A percentile compares a stretch with the other conserved stretches of the same genome.
Conservation (phyloP, 176 grass and related monocot genomes). For the Oryza glaberrima region DNA sequence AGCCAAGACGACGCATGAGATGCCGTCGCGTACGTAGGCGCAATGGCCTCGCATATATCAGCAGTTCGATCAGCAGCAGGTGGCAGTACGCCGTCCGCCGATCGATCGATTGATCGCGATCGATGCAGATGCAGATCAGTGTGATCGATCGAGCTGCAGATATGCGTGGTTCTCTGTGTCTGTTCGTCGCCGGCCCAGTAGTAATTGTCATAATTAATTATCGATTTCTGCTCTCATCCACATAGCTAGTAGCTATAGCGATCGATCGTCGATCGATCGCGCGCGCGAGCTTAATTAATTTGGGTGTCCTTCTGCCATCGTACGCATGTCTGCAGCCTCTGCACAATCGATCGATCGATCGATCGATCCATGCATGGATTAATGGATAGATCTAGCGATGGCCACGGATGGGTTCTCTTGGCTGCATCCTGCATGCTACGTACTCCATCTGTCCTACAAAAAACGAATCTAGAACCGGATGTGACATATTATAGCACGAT, state of each 20-base stretch:
- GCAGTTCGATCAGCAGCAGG: neutral
- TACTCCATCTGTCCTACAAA: too few relatives aligned
- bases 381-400: neutral
- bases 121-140: too few relatives aligned
- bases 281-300: slow-evolving; percentile 13
- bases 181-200: neutral
- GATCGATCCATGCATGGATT: neutral
- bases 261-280: neutral
- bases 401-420: neutral
- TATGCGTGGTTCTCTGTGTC: neutral
- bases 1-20: neutral
- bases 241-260: neutral
- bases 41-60: neutral
- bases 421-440: neutral
- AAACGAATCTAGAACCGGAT: too few relatives aligned
- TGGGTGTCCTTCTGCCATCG: neutral
- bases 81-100: neutral
- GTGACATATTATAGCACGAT: too few relatives aligned
- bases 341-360: neutral
- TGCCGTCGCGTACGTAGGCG: neutral
- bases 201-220: slow-evolving; percentile 12
- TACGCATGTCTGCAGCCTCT: neutral
- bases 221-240: neutral
- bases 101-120: neutral
- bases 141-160: neutral